A percentile compares a stretch with the other conserved stretches of the same genome.
Evolutionary conservation across 139 green algal genomes (phyloP).

Genomic region (Chlorokybus atmophyticus): DNA sequence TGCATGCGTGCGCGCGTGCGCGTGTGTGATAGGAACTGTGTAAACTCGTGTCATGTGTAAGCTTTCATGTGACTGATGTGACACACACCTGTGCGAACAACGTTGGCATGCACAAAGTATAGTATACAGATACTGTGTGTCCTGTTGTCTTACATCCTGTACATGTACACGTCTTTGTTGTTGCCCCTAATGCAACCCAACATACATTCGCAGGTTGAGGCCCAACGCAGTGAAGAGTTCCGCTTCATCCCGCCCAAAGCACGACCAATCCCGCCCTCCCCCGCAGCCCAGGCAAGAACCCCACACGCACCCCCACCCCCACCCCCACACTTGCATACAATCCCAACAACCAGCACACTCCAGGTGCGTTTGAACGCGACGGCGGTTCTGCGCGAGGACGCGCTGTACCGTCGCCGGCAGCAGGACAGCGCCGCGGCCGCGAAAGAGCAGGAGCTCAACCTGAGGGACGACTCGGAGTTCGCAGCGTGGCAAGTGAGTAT

Average conservation of each 20-base stretch:
- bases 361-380: constrained; percentile 55
- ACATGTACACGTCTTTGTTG: no score
- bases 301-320: not conserved
- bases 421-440: constrained; percentile 44
- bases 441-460: constrained; percentile 49
- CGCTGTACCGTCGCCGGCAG: constrained; percentile 55
- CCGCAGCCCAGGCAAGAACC: constrained; percentile 1
- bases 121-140: no score
- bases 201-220: constrained; percentile 6
- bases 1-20: not conserved
- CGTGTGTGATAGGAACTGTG: no score
- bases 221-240: constrained; percentile 5
- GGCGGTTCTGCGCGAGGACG: constrained; percentile 61
- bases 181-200: no score
- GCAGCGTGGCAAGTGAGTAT: constrained; percentile 25
- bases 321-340: not conserved
- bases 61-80: no score
- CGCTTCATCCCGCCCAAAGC: constrained; percentile 30
- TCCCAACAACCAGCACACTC: not conserved
- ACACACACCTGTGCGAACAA: no score
- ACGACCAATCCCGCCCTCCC: constrained; percentile 24
- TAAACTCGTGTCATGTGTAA: no score
- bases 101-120: no score
- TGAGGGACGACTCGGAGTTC: constrained; percentile 43
- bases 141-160: no score